Percentiles rank a stretch among this genome's conserved stretches.
phyloP scores from a whole-genome alignment of 192 early-diverging fungal genomes.

The Rhizoclosmatium sp. region DNA sequence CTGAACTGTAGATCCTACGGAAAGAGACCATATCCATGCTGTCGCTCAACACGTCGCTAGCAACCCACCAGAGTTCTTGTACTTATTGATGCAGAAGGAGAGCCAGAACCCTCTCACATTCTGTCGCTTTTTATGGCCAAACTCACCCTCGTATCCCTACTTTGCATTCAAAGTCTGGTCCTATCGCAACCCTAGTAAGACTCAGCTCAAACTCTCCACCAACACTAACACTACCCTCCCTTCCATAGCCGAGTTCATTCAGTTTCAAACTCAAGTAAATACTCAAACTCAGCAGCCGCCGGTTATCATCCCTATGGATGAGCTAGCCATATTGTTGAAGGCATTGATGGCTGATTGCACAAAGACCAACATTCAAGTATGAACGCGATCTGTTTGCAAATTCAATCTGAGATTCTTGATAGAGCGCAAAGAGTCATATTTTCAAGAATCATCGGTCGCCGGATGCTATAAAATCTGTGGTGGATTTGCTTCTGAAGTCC shows the following conservation, averaged over 20 bases:
- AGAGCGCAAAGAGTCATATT: not conserved
- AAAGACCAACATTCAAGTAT: constrained; percentile 21
- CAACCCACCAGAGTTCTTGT: not conserved
- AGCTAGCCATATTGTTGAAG: not conserved
- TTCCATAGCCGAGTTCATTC: not conserved
- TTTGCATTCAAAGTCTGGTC: constrained; percentile 25
- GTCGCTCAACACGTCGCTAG: constrained; percentile 1
- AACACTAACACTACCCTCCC: not conserved
- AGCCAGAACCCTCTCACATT: not conserved
- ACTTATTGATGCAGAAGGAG: constrained; percentile 13
- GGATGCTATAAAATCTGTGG: not conserved
- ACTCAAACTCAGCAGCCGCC: not conserved
- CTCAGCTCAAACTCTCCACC: not conserved
- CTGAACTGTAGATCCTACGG: not conserved
- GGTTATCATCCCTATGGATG: not conserved
- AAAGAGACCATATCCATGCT: constrained; percentile 11
- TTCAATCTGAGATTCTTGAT: not conserved
- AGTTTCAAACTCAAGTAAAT: not conserved
- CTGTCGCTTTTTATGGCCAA: constrained; percentile 15
- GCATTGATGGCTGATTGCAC: not conserved
- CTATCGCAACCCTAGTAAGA: not conserved
- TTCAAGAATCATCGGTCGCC: not conserved
- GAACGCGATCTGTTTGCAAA: not conserved
- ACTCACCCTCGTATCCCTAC: constrained; percentile 15
- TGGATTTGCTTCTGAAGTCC: not conserved